phyloP scores from a whole-genome alignment of 441 rosid species.

The Corymbia calophylla region DNA sequence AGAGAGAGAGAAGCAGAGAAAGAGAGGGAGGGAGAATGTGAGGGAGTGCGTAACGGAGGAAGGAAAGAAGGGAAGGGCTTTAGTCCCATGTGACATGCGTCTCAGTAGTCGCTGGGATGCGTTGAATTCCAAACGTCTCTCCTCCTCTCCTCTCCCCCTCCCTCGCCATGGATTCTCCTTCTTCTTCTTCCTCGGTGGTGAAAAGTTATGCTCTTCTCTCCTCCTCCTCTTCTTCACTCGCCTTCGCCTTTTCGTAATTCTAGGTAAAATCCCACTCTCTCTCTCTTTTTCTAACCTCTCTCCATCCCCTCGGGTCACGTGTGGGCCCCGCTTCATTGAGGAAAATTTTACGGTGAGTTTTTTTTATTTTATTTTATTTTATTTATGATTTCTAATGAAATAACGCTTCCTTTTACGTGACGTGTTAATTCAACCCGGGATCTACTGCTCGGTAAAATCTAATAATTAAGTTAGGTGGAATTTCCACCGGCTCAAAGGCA shows the following conservation, averaged over 20 bases:
- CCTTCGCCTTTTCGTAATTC: not conserved
- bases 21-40: conserved; percentile 1
- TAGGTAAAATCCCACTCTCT: not conserved
- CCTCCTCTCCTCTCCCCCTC: not conserved
- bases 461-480: too few species aligned
- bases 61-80: not conserved
- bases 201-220: not conserved
- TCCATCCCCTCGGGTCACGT: not conserved
- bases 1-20: not conserved
- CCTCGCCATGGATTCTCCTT: not conserved
- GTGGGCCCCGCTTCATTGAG: not conserved
- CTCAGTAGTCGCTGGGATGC: not conserved
- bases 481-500: not conserved
- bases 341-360: not conserved
- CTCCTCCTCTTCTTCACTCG: not conserved
- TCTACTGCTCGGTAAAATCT: not conserved
- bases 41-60: conserved; percentile 45
- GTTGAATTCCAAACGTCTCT: not conserved
- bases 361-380: too few species aligned
- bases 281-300: not conserved
- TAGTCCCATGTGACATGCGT: conserved; percentile 42
- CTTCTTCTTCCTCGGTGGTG: not conserved
- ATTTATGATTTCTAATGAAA: not conserved
- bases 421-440: not conserved
- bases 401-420: not conserved